Percentiles rank a stretch among this genome's conserved stretches.
Evolutionary conservation across 2,329 filamentous ascomycete genomes (phyloP).

Genomic region (Pleoardoris graminearum): DNA sequence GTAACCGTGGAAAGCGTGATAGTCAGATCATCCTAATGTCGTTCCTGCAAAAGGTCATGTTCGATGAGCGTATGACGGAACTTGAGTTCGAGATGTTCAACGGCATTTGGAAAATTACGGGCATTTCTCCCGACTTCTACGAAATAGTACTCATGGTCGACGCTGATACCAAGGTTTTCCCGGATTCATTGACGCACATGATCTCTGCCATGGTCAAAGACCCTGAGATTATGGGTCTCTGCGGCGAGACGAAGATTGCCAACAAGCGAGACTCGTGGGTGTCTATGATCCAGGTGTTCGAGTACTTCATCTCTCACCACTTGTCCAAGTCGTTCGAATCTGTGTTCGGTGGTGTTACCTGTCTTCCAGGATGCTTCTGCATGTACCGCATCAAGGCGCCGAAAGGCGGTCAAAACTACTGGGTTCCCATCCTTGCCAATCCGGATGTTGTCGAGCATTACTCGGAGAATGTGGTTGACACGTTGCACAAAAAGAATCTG

Average conservation of each 20-base stretch:
- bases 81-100: constrained; percentile 99
- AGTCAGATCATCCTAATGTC: constrained; percentile 99
- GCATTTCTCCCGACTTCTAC: constrained; percentile 97
- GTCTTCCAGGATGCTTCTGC: constrained; percentile 97
- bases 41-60: constrained; percentile 99
- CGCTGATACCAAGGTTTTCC: constrained; percentile 98
- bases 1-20: constrained; percentile 97
- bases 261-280: constrained; percentile 97
- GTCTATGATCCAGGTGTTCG: constrained; percentile 97
- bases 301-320: constrained; percentile 98
- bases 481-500: constrained; percentile 95
- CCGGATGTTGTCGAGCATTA: constrained; percentile 99
- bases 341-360: constrained; percentile 98
- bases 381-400: constrained; percentile 99
- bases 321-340: constrained; percentile 97
- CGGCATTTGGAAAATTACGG: constrained; percentile 96
- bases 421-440: constrained; percentile 97
- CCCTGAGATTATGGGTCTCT: constrained; percentile 98
- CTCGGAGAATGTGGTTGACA: constrained; percentile 98
- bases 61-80: constrained; percentile 99
- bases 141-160: constrained; percentile 99
- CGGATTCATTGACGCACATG: constrained; percentile 98
- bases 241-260: constrained; percentile 98
- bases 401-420: constrained; percentile 98
- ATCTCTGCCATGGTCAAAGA: constrained; percentile 98